A percentile compares a stretch with the other conserved stretches of the same genome.
These are phyloP conservation scores for Erysimum pusillum DNA, from an alignment of 441 rosid species.

Conservation along the genomic window DNA sequence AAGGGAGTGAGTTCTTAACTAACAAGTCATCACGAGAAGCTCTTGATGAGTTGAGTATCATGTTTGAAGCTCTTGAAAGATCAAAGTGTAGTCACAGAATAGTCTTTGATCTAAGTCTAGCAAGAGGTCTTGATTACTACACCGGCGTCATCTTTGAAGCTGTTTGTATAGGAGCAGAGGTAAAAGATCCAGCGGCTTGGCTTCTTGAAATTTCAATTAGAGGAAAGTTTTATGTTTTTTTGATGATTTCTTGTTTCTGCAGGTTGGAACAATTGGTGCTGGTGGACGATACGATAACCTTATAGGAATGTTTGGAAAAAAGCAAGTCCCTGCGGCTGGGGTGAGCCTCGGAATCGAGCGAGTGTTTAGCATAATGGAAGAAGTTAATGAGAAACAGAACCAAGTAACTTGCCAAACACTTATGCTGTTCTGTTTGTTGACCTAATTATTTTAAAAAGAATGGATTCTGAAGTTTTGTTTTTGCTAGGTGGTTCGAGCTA, in stretches of 20 bases:
- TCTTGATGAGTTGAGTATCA: conserved; percentile 72
- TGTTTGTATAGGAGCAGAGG: conserved; percentile 83
- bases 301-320: conserved; percentile 86
- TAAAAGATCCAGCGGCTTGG: conserved; percentile 26
- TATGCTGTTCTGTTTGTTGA: neutral
- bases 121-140: conserved; percentile 97
- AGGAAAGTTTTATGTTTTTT: neutral
- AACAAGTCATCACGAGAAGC: conserved; percentile 73
- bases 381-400: conserved; percentile 54
- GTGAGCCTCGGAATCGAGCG: conserved; percentile 95
- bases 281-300: conserved; percentile 96
- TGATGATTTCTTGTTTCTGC: conserved; percentile 24
- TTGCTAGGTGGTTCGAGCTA: conserved; percentile 61
- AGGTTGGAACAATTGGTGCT: conserved; percentile 97
- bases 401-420: conserved; percentile 55
- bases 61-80: conserved; percentile 85
- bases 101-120: conserved; percentile 94
- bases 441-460: neutral
- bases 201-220: neutral
- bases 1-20: conserved; percentile 64
- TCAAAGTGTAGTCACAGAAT: conserved; percentile 80
- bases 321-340: conserved; percentile 96
- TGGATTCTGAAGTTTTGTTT: neutral
- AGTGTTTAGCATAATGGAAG: conserved; percentile 92
- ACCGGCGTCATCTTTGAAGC: conserved; percentile 96